These are phyloP conservation scores for Colletotrichum noveboracense DNA, from an alignment of 2,329 filamentous ascomycete species.

Conservation along the genomic window DNA sequence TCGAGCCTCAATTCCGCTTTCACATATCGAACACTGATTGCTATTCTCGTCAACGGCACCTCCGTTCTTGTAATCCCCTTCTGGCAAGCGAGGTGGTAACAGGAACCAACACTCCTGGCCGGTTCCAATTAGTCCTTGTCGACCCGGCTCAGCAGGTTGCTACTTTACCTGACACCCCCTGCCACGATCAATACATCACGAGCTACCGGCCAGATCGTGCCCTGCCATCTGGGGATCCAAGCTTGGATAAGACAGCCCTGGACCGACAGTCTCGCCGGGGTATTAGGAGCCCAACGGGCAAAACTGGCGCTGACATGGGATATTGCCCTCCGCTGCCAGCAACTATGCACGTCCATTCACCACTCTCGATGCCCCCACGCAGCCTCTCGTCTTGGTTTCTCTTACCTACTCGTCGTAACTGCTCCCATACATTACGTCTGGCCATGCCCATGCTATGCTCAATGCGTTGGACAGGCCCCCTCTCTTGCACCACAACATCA, in stretches of 20 bases:
- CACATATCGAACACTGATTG: not conserved
- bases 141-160: not conserved
- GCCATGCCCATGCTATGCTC: not conserved
- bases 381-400: not conserved
- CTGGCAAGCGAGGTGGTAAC: not conserved
- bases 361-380: conserved; percentile 1
- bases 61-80: not conserved
- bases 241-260: not conserved
- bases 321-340: conserved; percentile 6
- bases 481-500: not conserved
- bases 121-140: not conserved
- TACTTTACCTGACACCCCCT: not conserved
- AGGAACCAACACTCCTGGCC: not conserved
- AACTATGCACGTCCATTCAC: conserved; percentile 12
- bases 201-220: not conserved
- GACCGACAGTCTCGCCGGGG: not conserved
- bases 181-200: not conserved
- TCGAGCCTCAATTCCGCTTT: not conserved
- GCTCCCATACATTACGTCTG: not conserved
- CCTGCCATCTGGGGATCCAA: not conserved
- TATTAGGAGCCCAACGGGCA: not conserved
- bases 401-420: not conserved
- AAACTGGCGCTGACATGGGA: conserved; percentile 4
- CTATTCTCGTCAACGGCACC: not conserved
- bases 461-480: not conserved